Percentiles rank a stretch among this genome's conserved stretches.
Evolutionary conservation across 75 land plant genomes (phyloP).

Genomic region (Pseudotsuga menziesii): DNA sequence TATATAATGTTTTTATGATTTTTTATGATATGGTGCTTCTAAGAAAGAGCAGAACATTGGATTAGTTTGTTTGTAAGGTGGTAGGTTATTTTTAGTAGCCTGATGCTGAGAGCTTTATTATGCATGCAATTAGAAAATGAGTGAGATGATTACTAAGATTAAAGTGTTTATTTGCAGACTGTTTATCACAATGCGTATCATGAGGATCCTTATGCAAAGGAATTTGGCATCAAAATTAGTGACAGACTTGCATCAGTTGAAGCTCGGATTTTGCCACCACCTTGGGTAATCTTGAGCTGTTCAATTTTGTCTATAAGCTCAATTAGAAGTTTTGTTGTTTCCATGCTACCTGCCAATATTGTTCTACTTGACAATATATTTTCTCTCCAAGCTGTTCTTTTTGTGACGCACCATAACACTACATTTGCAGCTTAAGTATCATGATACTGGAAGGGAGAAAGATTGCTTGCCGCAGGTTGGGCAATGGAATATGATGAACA

Average conservation of each 20-base stretch:
- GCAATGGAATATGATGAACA: constrained; percentile 98
- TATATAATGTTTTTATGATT: no score
- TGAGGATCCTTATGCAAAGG: constrained; percentile 81
- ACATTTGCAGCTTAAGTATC: constrained; percentile 71
- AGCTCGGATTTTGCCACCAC: constrained; percentile 87
- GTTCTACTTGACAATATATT: background rate
- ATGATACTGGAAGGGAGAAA: constrained; percentile 89
- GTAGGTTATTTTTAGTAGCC: no score
- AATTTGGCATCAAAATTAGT: constrained; percentile 86
- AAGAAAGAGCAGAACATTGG: no score
- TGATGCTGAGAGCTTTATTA: no score
- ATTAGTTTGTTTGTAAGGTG: no score
- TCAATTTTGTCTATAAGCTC: background rate
- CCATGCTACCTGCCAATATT: background rate
- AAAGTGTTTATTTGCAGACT: constrained; percentile 44
- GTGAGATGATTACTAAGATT: background rate
- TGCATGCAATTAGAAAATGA: background rate
- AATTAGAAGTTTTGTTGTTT: background rate
- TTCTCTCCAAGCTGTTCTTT: background rate
- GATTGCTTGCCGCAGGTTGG: constrained; percentile 88
- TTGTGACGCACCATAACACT: background rate
- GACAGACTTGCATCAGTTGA: constrained; percentile 75
- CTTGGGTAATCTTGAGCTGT: constrained; percentile 47
- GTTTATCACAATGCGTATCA: constrained; percentile 69
- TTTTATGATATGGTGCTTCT: no score